Conservation (phyloP, 148 eudicot genomes). For the Euryodendron excelsum region DNA sequence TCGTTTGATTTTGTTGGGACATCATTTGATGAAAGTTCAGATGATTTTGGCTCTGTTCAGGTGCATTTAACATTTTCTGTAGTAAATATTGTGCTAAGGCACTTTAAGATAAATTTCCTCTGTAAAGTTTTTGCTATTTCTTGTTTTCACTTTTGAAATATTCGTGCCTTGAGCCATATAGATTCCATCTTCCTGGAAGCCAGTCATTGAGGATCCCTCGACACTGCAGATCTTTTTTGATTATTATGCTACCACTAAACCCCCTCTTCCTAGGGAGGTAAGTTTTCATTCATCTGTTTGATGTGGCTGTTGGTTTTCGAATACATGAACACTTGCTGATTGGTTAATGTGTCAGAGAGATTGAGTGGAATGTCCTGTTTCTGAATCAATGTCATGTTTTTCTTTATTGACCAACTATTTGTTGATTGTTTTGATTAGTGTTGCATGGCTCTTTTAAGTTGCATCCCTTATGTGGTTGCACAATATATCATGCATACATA, state of each 20-base stretch:
- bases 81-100: neutral
- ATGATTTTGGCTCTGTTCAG: constrained; percentile 94
- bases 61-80: constrained; percentile 24
- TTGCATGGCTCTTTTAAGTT: neutral
- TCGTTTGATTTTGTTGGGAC: constrained; percentile 94
- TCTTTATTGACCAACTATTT: neutral
- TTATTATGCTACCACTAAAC: constrained; percentile 74
- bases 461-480: neutral
- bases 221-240: constrained; percentile 88
- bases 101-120: neutral
- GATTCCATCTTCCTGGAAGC: constrained; percentile 85
- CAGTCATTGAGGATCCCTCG: constrained; percentile 76
- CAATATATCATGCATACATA: neutral
- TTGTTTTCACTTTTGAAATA: constrained; percentile 4
- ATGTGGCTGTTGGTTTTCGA: neutral
- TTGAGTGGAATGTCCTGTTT: neutral
- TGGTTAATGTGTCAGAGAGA: neutral
- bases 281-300: constrained; percentile 27
- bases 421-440: neutral
- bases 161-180: constrained; percentile 25
- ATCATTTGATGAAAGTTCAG: constrained; percentile 90
- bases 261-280: constrained; percentile 90
- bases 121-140: neutral
- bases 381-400: neutral
- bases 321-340: neutral